Conservation (phyloP, 768 basidiomycete species). For the Boletus rex-veris region DNA sequence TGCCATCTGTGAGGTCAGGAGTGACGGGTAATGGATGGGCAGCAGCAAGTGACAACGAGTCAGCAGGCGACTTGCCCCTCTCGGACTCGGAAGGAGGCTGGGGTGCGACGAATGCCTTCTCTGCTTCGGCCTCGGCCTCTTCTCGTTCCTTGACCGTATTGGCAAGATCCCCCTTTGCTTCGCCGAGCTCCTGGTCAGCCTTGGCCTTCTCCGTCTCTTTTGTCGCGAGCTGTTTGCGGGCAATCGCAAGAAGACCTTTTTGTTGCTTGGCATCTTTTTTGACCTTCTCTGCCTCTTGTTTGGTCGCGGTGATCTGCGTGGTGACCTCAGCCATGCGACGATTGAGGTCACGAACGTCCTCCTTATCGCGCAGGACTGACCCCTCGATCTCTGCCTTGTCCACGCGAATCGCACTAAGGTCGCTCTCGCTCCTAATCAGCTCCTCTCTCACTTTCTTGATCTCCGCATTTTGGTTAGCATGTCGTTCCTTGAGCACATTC, state of each 20-base stretch:
- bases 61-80: constrained; percentile 39
- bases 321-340: constrained; percentile 78
- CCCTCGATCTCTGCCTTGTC: constrained; percentile 94
- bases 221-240: constrained; percentile 86
- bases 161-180: constrained; percentile 54
- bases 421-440: constrained; percentile 87
- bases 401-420: constrained; percentile 80
- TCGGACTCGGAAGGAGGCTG: constrained; percentile 21
- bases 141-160: constrained; percentile 53
- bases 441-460: constrained; percentile 73
- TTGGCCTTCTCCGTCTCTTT: constrained; percentile 77
- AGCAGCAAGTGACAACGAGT: constrained; percentile 58
- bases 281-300: constrained; percentile 75
- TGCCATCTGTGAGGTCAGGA: constrained; percentile 51
- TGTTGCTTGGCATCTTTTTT: constrained; percentile 96
- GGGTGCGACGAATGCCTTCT: constrained; percentile 20
- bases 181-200: constrained; percentile 68
- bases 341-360: constrained; percentile 85
- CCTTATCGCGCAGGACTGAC: constrained; percentile 83
- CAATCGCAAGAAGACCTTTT: constrained; percentile 91
- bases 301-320: constrained; percentile 66
- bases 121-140: constrained; percentile 49
- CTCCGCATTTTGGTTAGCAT: constrained; percentile 60
- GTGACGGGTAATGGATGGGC: constrained; percentile 70
- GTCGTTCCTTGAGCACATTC: constrained; percentile 64